Evolutionary conservation across 495 filamentous ascomycete species (phyloP).

Genomic region (Friedmanniomyces simplex): DNA sequence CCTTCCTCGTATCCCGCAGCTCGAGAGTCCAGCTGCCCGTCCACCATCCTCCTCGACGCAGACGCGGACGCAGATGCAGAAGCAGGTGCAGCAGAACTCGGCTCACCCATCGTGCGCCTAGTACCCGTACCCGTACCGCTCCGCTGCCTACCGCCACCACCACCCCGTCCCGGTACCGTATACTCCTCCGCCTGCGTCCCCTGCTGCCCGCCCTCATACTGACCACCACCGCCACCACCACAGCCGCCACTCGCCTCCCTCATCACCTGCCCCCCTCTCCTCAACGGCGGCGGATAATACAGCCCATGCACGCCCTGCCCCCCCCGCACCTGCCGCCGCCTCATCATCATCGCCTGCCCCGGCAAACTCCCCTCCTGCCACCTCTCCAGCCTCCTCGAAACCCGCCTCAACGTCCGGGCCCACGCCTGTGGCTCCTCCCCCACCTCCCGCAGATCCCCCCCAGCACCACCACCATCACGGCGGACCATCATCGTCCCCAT

Average conservation of each 20-base stretch:
- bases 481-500: not conserved
- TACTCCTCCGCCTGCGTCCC: too few relatives aligned
- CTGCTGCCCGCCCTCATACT: too few relatives aligned
- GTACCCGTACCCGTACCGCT: not conserved
- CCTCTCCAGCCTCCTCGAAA: conserved; percentile 23
- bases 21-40: too few relatives aligned
- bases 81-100: not conserved
- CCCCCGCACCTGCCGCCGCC: conserved; percentile 3
- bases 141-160: not conserved
- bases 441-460: conserved; percentile 21
- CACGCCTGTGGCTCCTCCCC: conserved; percentile 28
- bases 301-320: not conserved
- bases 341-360: conserved; percentile 13
- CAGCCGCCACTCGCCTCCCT: too few relatives aligned
- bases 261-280: not conserved
- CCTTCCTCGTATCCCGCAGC: too few relatives aligned
- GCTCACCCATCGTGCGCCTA: not conserved
- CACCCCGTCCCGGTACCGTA: conserved; percentile 3
- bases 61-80: too few relatives aligned
- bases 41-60: too few relatives aligned
- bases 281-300: not conserved
- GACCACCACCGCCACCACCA: too few relatives aligned
- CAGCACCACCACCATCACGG: too few relatives aligned
- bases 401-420: conserved; percentile 21
- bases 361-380: conserved; percentile 24